Conservation (phyloP, 2,329 filamentous ascomycete genomes). For the Paecilomyces sp. region DNA sequence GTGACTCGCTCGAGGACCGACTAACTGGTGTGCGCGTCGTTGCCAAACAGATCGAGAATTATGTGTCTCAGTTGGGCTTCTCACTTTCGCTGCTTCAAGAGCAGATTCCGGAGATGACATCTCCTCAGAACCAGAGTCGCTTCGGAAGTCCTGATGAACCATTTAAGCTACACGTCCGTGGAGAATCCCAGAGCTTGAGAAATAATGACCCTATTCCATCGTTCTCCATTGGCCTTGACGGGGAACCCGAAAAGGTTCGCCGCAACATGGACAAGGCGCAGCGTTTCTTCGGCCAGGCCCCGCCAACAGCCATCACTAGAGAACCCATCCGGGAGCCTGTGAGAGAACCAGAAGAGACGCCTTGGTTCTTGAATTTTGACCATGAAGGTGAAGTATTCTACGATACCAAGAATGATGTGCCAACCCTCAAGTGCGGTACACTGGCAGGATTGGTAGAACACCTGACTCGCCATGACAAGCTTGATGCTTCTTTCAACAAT, state of each 20-base stretch:
- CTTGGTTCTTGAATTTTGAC: conserved; percentile 78
- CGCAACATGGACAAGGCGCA: conserved; percentile 41
- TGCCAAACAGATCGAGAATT: conserved; percentile 73
- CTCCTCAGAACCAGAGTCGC: conserved; percentile 36
- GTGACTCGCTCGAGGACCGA: conserved; percentile 80
- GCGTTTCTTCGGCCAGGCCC: conserved; percentile 41
- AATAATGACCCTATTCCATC: conserved; percentile 30
- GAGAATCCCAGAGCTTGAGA: conserved; percentile 31
- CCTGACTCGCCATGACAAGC: conserved; percentile 87
- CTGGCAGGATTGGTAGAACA: conserved; percentile 87
- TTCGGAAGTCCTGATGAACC: conserved; percentile 20
- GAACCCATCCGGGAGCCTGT: conserved; percentile 34
- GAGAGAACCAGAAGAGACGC: conserved; percentile 63
- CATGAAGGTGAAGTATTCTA: conserved; percentile 84
- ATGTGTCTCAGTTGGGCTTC: conserved; percentile 79
- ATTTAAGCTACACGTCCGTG: conserved; percentile 16
- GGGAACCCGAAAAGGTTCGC: conserved; percentile 30
- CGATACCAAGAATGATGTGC: conserved; percentile 70
- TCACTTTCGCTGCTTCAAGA: conserved; percentile 83
- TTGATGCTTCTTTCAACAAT: conserved; percentile 93
- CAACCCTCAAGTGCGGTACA: conserved; percentile 80
- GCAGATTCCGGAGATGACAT: conserved; percentile 55
- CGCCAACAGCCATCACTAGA: conserved; percentile 32
- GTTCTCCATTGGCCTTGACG: conserved; percentile 30
- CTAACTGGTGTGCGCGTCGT: conserved; percentile 72